Conservation (phyloP, 1,139 yeast genomes). For the Protomyces lactucae-debilis region DNA sequence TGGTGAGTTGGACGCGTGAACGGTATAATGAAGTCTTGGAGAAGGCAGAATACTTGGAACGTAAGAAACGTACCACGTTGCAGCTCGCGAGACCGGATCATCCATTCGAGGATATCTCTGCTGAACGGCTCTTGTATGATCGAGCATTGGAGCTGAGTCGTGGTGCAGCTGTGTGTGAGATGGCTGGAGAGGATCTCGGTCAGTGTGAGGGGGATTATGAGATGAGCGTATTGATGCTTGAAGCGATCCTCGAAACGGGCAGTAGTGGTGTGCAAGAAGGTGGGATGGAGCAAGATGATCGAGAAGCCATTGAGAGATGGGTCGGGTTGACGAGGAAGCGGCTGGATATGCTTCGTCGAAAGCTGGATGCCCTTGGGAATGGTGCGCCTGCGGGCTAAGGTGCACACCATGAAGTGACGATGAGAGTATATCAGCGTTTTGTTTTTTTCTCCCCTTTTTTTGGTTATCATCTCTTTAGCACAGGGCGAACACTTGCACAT, state of each 20-base stretch:
- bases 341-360: slow-evolving; percentile 12
- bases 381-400: too few species aligned
- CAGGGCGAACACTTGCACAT: not conserved
- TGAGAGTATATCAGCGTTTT: not conserved
- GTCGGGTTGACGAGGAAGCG: slow-evolving; percentile 6
- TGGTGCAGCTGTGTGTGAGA: slow-evolving; percentile 82
- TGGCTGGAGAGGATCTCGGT: slow-evolving; percentile 65
- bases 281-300: slow-evolving; percentile 63
- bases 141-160: slow-evolving; percentile 90
- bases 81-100: slow-evolving; percentile 20
- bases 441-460: not conserved
- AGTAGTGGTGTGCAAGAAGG: slow-evolving; percentile 31
- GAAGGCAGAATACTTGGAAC: slow-evolving; percentile 72
- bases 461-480: not conserved
- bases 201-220: slow-evolving; percentile 48
- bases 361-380: slow-evolving; percentile 1
- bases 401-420: too few species aligned
- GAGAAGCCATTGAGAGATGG: slow-evolving; percentile 57
- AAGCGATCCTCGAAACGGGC: slow-evolving; percentile 29
- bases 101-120: slow-evolving; percentile 44
- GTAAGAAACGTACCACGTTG: slow-evolving; percentile 37
- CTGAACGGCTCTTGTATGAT: slow-evolving; percentile 83
- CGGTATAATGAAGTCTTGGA: slow-evolving; percentile 83
- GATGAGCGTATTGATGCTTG: slow-evolving; percentile 28
- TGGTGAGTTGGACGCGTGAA: slow-evolving; percentile 90